These are phyloP conservation scores for Aaosphaeria pasadenensis DNA, from an alignment of 2,329 filamentous ascomycete genomes.

Conservation along the genomic window DNA sequence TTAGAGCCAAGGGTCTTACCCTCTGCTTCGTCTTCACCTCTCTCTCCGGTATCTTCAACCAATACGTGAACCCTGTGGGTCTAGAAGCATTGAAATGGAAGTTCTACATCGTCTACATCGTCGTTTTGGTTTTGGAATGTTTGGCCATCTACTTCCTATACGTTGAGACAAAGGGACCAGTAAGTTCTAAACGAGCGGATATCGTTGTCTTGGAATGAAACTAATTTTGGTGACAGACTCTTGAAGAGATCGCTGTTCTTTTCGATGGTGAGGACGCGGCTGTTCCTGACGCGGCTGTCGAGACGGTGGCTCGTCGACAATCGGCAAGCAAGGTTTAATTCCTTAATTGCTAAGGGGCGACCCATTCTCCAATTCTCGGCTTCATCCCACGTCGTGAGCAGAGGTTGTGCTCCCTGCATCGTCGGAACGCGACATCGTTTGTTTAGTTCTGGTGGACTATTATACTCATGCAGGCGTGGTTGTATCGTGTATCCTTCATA, in stretches of 20 bases:
- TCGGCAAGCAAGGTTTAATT: no score
- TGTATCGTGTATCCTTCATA: no score
- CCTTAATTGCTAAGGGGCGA: no score
- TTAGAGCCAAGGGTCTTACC: slow-evolving; percentile 8
- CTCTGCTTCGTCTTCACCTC: background rate
- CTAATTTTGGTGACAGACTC: background rate
- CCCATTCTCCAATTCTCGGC: no score
- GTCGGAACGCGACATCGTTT: no score
- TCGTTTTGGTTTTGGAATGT: slow-evolving; percentile 18
- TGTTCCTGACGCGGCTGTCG: background rate
- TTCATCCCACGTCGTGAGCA: no score
- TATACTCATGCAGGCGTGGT: no score
- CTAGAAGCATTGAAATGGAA: background rate
- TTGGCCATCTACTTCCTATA: slow-evolving; percentile 20
- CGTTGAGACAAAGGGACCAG: slow-evolving; percentile 20
- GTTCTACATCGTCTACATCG: slow-evolving; percentile 2
- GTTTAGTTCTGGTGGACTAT: no score
- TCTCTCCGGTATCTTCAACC: background rate
- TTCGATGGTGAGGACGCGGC: background rate
- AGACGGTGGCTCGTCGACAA: background rate
- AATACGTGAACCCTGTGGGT: background rate
- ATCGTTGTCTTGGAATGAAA: no score
- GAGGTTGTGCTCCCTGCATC: no score
- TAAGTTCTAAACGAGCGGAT: slow-evolving; percentile 2
- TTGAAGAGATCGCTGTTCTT: background rate